Base-by-base conservation (phyloP, 1,139 yeast species). In the Yamadazyma conglobata region DNA sequence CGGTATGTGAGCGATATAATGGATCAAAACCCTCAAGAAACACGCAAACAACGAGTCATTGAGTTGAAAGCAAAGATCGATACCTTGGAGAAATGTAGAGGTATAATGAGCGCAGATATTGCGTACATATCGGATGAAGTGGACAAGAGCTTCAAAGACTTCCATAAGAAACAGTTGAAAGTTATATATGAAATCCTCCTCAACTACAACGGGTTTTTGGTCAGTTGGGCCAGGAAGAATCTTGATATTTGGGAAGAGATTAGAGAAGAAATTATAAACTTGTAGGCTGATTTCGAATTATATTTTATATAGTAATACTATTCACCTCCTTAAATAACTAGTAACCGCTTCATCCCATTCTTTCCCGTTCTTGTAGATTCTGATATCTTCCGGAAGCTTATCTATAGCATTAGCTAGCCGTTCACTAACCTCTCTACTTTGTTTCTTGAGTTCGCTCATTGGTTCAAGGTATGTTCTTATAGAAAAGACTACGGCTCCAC, bases 191-290 rank as follows among this genome's bases (percentile, higher is more conserved):
- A 58, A 27, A 66, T 68, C 21, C 53, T 75, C 18, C 43, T 63
- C 27, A 70, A 75, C 16, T 81, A 79, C 46, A 72, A 79, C 35
- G 60, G 73, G 25, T 72, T 76, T 35, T 69, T 82, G 27, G 59
- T 78, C 22, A 77, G 71, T 36, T 82, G 89, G 88, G 85, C 86
- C 4, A 69, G 66, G 45, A 78, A 78, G 57, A 81, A 80, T 48
- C 57, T 78, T 30, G 87, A 81, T 43, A 68, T 76, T 30, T 82
- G 91, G 91, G 79, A 78, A 46, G 88, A 80, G 39, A 78, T 82
- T 9, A 66, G 64, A 38, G 67, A 64, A 13, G 75, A 68, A 34
- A 49, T 69, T 10, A 35, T 42, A 19, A 58, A 48, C 33, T 37
- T 39, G 22, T 39, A 22, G 25, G 13, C n/a, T n/a, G n/a, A n/a